Evolutionary conservation across 495 filamentous ascomycete genomes (phyloP), one percentile per base, ranked within the genome.

Genomic region (Neurospora africana): DNA sequence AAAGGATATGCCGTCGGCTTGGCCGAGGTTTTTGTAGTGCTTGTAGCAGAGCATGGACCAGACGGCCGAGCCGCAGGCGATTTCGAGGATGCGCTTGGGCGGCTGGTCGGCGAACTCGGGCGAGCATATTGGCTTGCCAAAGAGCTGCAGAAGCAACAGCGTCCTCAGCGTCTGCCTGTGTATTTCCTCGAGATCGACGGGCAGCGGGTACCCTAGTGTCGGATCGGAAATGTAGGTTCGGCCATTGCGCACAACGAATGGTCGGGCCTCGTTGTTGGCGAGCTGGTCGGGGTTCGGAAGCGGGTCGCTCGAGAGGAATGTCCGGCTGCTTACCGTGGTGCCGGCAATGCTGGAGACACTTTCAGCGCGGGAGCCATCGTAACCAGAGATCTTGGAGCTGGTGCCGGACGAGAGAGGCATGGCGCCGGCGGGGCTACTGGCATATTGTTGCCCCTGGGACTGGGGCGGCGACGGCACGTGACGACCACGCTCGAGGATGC

Each of bases 11-110:
- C 78, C 78, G 0, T 79, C 73, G 72, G 89, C 69, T 17, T 74
- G 83, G 10, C 91, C 92, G 27, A 84, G 84, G 35, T 84, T 84
- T 47, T 85, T 83, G 76, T 94, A 91, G 79, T 92, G 89, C 30
- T 91, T 86, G 80, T 95, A 91, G 79, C 92, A 95, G 81, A 91
- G 86, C 79, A 91, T 90, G 73, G 92, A 94, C 95, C 95, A 97
- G 74, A 95, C 89, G 36, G 89, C 95, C 19, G 91, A 91, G 8
- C 95, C 95, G 80, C 95, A 98, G 41, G 91, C 93, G 70, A 97
- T 80, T 76, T 98, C 95, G 65, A 98, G 83, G 23, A 98, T 89
- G 73, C 89, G 91, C 74, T 85, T 85, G 0, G 94, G 94, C 27
- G 91, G 91, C 68, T 86, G 87, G 73, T 87, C 84, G 40, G 85